phyloP scores from a whole-genome alignment of 1,284 basidiomycete species.

The Apiotrichum veenhuisii region DNA sequence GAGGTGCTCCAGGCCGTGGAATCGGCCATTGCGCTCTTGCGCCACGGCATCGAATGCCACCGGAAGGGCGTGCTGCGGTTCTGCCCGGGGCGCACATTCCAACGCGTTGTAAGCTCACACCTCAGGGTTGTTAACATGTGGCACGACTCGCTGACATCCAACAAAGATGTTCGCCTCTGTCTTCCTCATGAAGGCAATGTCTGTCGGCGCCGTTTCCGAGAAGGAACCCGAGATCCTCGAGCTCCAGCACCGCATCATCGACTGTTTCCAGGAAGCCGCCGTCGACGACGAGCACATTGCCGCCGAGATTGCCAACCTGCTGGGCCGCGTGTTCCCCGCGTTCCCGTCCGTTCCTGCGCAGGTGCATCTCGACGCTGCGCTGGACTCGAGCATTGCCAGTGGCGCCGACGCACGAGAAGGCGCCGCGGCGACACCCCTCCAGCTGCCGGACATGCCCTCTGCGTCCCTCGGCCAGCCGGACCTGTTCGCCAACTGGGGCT shows the following conservation, averaged over 20 bases:
- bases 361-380: not conserved
- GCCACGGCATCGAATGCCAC: slow-evolving; percentile 1
- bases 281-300: slow-evolving; percentile 6
- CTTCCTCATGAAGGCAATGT: slow-evolving; percentile 10
- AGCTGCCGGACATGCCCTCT: not conserved
- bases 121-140: too few species aligned
- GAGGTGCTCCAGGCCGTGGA: not conserved
- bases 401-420: not conserved
- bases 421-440: not conserved
- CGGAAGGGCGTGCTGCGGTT: not conserved
- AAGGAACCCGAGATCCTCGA: slow-evolving; percentile 1
- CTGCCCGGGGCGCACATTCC: slow-evolving; percentile 4
- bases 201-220: not conserved
- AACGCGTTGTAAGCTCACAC: not conserved
- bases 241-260: slow-evolving; percentile 1
- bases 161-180: slow-evolving; percentile 4
- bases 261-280: not conserved
- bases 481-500: slow-evolving; percentile 12
- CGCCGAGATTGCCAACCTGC: not conserved
- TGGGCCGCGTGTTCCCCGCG: slow-evolving; percentile 1
- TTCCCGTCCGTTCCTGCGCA: not conserved
- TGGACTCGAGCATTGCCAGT: not conserved
- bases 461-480: not conserved
- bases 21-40: not conserved
- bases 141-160: not conserved